Conservation (phyloP, 2,329 filamentous ascomycete species). For the Mariannaea elegans region DNA sequence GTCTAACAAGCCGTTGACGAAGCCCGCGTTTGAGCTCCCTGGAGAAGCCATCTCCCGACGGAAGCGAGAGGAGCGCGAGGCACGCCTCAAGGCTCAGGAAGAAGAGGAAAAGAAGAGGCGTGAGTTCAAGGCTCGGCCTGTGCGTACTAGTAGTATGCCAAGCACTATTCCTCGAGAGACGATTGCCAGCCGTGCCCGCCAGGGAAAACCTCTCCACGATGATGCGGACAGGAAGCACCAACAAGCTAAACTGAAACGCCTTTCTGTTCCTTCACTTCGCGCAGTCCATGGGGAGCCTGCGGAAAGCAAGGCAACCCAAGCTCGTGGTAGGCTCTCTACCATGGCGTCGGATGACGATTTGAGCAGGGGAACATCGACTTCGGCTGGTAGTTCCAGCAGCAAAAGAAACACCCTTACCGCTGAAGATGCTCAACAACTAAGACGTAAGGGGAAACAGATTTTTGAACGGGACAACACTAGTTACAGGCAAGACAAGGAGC, state of each 20-base stretch:
- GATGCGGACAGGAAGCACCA: slow-evolving; percentile 28
- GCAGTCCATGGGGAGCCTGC: slow-evolving; percentile 14
- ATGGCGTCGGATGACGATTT: slow-evolving; percentile 33
- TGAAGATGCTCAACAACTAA: slow-evolving; percentile 61
- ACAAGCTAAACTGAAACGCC: slow-evolving; percentile 35
- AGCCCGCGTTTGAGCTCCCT: slow-evolving; percentile 68
- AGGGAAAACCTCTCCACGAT: slow-evolving; percentile 51
- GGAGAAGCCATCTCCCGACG: slow-evolving; percentile 67
- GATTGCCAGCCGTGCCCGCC: slow-evolving; percentile 64
- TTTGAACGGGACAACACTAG: slow-evolving; percentile 60
- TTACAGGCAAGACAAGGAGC: slow-evolving; percentile 56
- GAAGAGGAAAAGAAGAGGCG: slow-evolving; percentile 68
- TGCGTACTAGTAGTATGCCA: slow-evolving; percentile 55
- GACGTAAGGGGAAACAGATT: slow-evolving; percentile 62
- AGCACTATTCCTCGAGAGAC: slow-evolving; percentile 63
- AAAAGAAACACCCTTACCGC: slow-evolving; percentile 59
- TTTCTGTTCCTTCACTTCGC: slow-evolving; percentile 30
- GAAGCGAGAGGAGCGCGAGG: slow-evolving; percentile 65
- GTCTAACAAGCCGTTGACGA: slow-evolving; percentile 61
- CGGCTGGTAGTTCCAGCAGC: slow-evolving; percentile 53
- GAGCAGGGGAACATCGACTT: slow-evolving; percentile 56
- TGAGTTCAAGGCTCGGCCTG: slow-evolving; percentile 70
- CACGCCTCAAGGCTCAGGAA: slow-evolving; percentile 64
- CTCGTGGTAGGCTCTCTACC: slow-evolving; percentile 41
- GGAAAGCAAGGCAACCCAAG: slow-evolving; percentile 26